Conservation (phyloP, 108 stramenopile species). For the Nitzschia putrida region DNA sequence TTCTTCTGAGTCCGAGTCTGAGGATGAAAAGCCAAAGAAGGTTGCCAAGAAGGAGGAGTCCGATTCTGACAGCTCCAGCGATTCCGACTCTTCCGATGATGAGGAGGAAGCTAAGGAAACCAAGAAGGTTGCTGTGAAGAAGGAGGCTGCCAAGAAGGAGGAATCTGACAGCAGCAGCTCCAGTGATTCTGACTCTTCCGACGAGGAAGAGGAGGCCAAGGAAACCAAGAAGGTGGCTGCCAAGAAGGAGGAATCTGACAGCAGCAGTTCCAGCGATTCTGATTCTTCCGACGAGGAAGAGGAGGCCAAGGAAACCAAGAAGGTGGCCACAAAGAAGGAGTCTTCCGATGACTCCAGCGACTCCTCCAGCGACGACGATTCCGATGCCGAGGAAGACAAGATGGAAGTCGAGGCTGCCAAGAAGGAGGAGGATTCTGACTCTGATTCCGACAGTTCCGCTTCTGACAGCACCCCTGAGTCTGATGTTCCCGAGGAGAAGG, state of each 20-base stretch:
- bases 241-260: background rate
- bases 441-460: conserved; percentile 40
- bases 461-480: conserved; percentile 52
- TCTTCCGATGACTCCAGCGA: conserved; percentile 16
- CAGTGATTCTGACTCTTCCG: conserved; percentile 16
- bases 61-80: conserved; percentile 15
- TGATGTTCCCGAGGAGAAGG: conserved; percentile 33
- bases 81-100: conserved; percentile 30
- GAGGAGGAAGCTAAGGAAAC: conserved; percentile 11
- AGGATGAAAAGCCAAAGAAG: conserved; percentile 15
- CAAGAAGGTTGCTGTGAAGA: conserved; percentile 33
- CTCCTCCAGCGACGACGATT: conserved; percentile 23
- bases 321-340: background rate
- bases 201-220: conserved; percentile 45
- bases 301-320: background rate
- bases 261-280: background rate
- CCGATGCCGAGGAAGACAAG: conserved; percentile 35
- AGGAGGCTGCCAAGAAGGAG: conserved; percentile 38
- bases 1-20: conserved; percentile 30
- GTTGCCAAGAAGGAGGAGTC: background rate
- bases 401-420: conserved; percentile 27
- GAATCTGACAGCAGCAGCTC: conserved; percentile 30
- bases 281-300: background rate
- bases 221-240: conserved; percentile 20
- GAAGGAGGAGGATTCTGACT: conserved; percentile 33